Percentiles rank a stretch among this genome's conserved stretches.
phyloP scores from a whole-genome alignment of 2,329 filamentous ascomycete species.

The Trichoderma afroharzianum region DNA sequence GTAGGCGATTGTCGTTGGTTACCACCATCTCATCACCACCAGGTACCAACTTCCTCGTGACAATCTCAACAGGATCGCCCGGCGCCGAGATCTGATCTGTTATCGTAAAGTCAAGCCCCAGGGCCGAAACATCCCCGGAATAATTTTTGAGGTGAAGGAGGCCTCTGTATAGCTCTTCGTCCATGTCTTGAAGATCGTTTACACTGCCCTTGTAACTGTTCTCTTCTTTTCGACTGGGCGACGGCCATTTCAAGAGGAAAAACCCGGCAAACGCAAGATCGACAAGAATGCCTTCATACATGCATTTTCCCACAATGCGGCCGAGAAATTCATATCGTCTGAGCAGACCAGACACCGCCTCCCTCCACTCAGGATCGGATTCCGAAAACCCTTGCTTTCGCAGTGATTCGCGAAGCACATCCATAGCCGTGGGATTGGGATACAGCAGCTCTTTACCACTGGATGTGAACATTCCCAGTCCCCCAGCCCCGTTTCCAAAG shows the following conservation, averaged over 20 bases:
- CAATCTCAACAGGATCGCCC: constrained; percentile 50
- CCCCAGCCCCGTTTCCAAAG: constrained; percentile 55
- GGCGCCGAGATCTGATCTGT: constrained; percentile 60
- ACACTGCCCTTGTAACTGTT: constrained; percentile 84
- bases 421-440: constrained; percentile 76
- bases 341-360: constrained; percentile 57
- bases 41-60: constrained; percentile 72
- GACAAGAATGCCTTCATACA: constrained; percentile 94
- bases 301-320: constrained; percentile 88
- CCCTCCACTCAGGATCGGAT: constrained; percentile 53
- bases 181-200: constrained; percentile 89
- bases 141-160: constrained; percentile 83
- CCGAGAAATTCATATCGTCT: constrained; percentile 87
- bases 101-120: constrained; percentile 85
- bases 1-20: constrained; percentile 84
- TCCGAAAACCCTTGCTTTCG: constrained; percentile 50
- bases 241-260: constrained; percentile 92
- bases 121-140: constrained; percentile 63
- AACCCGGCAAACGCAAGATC: constrained; percentile 92
- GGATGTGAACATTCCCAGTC: constrained; percentile 65
- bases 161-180: constrained; percentile 86
- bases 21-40: constrained; percentile 74
- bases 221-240: constrained; percentile 61
- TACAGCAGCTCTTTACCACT: constrained; percentile 86
- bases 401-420: constrained; percentile 61